These are phyloP conservation scores for Leptosphaerulina australis DNA, from an alignment of 2,329 filamentous ascomycete genomes.

Conservation along the genomic window DNA sequence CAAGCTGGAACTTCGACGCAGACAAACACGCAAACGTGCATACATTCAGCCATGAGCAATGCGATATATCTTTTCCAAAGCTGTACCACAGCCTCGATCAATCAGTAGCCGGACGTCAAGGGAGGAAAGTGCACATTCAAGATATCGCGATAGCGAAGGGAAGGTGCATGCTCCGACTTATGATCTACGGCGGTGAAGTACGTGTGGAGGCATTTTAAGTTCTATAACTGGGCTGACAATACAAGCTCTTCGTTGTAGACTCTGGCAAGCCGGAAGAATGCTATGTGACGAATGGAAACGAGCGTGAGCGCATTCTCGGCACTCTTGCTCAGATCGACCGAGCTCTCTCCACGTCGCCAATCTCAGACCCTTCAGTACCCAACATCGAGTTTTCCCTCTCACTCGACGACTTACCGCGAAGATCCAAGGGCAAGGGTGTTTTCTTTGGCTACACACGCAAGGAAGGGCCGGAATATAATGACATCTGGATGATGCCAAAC, in stretches of 20 bases:
- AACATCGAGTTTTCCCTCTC: constrained; percentile 44
- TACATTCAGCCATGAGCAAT: constrained; percentile 42
- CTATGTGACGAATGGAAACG: constrained; percentile 44
- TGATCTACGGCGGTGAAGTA: constrained; percentile 43
- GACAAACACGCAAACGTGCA: constrained; percentile 43
- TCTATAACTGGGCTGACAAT: constrained; percentile 12
- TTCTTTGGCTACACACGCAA: constrained; percentile 44
- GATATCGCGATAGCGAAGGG: constrained; percentile 40
- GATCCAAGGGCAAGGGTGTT: constrained; percentile 33
- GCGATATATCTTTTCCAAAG: constrained; percentile 42
- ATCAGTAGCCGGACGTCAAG: constrained; percentile 31
- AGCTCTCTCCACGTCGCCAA: constrained; percentile 34
- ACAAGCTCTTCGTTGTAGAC: constrained; percentile 41
- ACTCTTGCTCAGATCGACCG: constrained; percentile 44
- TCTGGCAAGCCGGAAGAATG: constrained; percentile 40
- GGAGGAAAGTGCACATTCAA: constrained; percentile 34
- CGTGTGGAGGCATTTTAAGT: not conserved
- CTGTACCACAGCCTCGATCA: constrained; percentile 40
- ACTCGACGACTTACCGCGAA: constrained; percentile 41
- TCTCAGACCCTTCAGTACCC: constrained; percentile 35
- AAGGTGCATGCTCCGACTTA: constrained; percentile 41
- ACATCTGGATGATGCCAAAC: constrained; percentile 46
- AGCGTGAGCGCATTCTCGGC: constrained; percentile 43
- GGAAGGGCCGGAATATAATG: constrained; percentile 34
- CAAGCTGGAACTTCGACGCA: constrained; percentile 34